Base-by-base conservation (phyloP, 1,284 basidiomycete genomes). In the Xanthoconium separans region DNA sequence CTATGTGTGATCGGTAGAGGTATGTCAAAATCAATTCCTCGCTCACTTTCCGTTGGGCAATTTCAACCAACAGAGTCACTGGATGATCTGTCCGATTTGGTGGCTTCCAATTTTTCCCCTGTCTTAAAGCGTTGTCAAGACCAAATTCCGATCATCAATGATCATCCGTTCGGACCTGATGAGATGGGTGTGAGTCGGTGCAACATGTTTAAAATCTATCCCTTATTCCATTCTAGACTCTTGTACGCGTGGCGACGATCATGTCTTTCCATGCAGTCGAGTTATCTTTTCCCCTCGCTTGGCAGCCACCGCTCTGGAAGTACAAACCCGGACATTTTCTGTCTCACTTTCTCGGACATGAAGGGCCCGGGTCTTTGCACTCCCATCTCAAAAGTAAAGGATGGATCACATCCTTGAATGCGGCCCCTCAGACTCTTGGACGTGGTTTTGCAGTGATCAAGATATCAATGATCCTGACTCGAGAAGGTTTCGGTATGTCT, bases 401-500 rank as follows among this genome's bases (percentile, higher is more conserved):
- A 6, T 98, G 95, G 95, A 84, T 90, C 47, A 95, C 91, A 53
- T 79, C 79, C 22, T 77, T 99, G 44, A 85, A 82, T 53, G 81
- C 87, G 40, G 93, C 92, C 4, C 78, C 84, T 3, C 87, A 90
- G 55, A 79, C 83, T 51, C 80, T 89, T 18, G 94, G 83, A 4
- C 78, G 88, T 61, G 91, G 91, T 4, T 96, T 98, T 69, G 88
- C 87, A 49, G 90, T 93, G 78, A 95, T 98, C 76, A 95, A 93
- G 71, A 73, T 93, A 40, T 87, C 84, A 6, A 77, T 93, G 31
- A 79, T 93, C 62, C 74, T 99, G 54, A 98, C 97, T 0, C 79
- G 83, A 43, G 86, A 92, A 52, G 97, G 97, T 5, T 88, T 98
- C 57, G 78, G 92, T 93, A 64, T 65, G 88, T 75, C 34, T 27